These are phyloP conservation scores for Halophytophthora polymorphica DNA, from an alignment of 352 stramenopile genomes.

Conservation along the genomic window DNA sequence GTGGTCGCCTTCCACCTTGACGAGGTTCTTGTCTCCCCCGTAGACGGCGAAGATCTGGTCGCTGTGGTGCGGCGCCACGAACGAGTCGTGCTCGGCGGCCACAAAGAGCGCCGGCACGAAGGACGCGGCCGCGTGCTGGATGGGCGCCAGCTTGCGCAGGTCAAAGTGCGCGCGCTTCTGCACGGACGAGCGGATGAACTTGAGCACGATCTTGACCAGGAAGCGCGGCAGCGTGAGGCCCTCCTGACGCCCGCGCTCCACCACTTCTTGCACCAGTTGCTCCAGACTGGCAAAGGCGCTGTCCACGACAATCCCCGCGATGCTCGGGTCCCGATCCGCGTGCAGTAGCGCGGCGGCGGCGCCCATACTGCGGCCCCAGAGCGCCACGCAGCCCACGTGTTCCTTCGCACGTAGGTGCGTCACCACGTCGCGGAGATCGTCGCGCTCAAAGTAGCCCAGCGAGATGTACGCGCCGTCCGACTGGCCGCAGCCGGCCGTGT, in stretches of 20 bases:
- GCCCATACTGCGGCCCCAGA: constrained; percentile 98
- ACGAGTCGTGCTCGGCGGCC: constrained; percentile 94
- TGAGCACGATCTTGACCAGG: constrained; percentile 90
- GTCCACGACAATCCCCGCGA: constrained; percentile 97
- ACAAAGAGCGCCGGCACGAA: constrained; percentile 97
- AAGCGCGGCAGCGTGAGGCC: constrained; percentile 91
- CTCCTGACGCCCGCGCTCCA: constrained; percentile 93
- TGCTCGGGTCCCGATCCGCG: constrained; percentile 94
- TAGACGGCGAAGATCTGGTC: constrained; percentile 87
- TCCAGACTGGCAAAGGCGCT: constrained; percentile 96
- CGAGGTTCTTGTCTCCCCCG: constrained; percentile 97
- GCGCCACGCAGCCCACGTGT: constrained; percentile 92
- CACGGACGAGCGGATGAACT: constrained; percentile 89
- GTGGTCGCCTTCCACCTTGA: constrained; percentile 97
- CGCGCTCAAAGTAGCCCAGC: constrained; percentile 95
- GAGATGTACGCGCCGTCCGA: constrained; percentile 98
- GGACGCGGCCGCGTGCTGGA: constrained; percentile 89
- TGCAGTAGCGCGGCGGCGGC: constrained; percentile 97
- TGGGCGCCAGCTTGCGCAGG: constrained; percentile 72
- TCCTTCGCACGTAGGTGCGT: constrained; percentile 90
- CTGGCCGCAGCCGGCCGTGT: constrained; percentile 95
- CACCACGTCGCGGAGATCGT: constrained; percentile 89
- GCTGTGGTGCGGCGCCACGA: constrained; percentile 89
- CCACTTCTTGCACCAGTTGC: constrained; percentile 95
- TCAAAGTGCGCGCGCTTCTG: constrained; percentile 90